Conservation (phyloP, 2,329 filamentous ascomycete genomes). For the Hypoxylon sp. region DNA sequence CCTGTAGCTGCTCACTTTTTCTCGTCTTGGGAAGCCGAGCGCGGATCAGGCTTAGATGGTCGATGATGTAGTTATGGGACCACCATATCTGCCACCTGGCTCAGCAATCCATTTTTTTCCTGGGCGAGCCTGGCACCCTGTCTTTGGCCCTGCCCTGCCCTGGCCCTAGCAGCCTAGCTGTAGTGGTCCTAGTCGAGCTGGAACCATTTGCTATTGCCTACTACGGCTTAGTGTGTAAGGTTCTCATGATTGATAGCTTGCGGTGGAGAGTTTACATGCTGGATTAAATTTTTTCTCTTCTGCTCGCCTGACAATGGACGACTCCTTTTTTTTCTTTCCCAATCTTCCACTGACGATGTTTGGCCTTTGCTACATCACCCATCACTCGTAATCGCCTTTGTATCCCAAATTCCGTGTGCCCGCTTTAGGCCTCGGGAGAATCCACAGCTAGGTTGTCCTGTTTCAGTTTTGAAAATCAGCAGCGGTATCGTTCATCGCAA, state of each 20-base stretch:
- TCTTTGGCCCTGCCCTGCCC: conserved; percentile 34
- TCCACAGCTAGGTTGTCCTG: conserved; percentile 31
- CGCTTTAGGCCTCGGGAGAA: conserved; percentile 17
- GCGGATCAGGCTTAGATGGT: conserved; percentile 44
- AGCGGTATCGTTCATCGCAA: conserved; percentile 34
- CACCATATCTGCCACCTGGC: conserved; percentile 43
- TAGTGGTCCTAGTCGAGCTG: conserved; percentile 38
- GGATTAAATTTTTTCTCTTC: conserved; percentile 19
- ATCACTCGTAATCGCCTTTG: conserved; percentile 10
- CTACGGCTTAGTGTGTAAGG: conserved; percentile 19
- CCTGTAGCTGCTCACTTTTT: conserved; percentile 33
- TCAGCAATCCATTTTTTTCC: conserved; percentile 33
- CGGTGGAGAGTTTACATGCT: conserved; percentile 21
- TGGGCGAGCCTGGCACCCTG: conserved; percentile 23
- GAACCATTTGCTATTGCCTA: conserved; percentile 30
- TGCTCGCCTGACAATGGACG: conserved; percentile 14
- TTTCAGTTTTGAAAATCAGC: conserved; percentile 37
- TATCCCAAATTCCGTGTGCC: conserved; percentile 21
- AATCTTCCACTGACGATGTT: conserved; percentile 27
- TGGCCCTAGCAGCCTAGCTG: conserved; percentile 39
- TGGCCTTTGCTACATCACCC: conserved; percentile 16
- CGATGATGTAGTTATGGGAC: conserved; percentile 48
- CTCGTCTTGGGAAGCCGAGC: conserved; percentile 45
- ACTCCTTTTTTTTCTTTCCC: conserved; percentile 24
- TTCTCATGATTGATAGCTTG: conserved; percentile 22